Base-by-base conservation (phyloP, 257 asterid genomes). In the Solanum pinnatisectum region DNA sequence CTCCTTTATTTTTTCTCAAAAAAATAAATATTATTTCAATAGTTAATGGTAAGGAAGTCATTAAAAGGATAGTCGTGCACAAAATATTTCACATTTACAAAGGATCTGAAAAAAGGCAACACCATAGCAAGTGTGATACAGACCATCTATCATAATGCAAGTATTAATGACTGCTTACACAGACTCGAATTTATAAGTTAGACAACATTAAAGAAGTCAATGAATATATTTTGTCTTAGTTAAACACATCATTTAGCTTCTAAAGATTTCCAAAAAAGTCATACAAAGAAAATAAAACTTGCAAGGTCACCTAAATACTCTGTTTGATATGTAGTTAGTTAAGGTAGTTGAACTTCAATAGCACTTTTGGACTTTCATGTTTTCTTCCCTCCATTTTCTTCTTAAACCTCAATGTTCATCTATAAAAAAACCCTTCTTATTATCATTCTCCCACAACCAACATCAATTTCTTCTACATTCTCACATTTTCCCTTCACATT, bases 311-410 rank as follows among this genome's bases (percentile, higher is more conserved):
- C 90, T 88, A 88, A 84, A 70, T 70, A 37, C 72, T 44, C 86
- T 27, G 60, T 60, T 71, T 6, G 68, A 37, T 79, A 59, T 23
- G 20, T 8, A 84, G 90, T 88, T 88, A 25, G 88, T 85, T 85
- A 85, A 84, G 65, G 90, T 88, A 63, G 90, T 77, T 88, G 90
- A 88, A 71, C 90, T 76, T 63, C 81, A 71, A 81, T 87, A 91
- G 25, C 44, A 84, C 88, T 68, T 88, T 68, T 83, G 10, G 59
- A 15, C 88, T 83, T 85, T 49, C 8, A 11, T 56, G 37, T 59
- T 84, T 84, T 67, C 68, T 81, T 81, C 85, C 70, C 15, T 63
- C 70, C 70, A 63, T 35, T 84, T 84, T 67, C 85, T 81, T 81
- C 85, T 85, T 12, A 25, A 37, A n/a, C 77, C 63, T 70, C 37